A percentile compares a stretch with the other conserved stretches of the same genome.
These are phyloP conservation scores for Trichoderma lentiforme DNA, from an alignment of 2,329 filamentous ascomycete species.

Conservation along the genomic window DNA sequence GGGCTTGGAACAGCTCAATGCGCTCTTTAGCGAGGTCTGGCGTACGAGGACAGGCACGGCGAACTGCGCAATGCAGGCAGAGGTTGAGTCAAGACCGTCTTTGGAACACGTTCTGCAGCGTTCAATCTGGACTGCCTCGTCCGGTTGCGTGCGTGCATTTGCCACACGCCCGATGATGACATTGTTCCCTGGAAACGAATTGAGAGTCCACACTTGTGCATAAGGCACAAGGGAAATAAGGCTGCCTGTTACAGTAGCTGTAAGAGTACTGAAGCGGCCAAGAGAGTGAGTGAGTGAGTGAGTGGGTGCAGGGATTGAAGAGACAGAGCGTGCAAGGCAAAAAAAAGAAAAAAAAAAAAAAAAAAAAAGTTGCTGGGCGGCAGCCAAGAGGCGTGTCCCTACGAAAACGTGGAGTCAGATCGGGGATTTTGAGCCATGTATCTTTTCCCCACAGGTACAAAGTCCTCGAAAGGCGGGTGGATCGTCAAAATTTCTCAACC, in stretches of 20 bases:
- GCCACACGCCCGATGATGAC: conserved; percentile 10
- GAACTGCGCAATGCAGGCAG: neutral
- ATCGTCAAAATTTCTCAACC: conserved; percentile 18
- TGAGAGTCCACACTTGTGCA: conserved; percentile 15
- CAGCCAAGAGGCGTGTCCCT: conserved; percentile 12
- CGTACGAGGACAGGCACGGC: no score
- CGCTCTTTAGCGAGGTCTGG: neutral
- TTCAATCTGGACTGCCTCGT: neutral
- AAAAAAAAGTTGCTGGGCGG: neutral
- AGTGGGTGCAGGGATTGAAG: neutral
- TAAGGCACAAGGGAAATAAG: conserved; percentile 10
- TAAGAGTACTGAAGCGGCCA: neutral
- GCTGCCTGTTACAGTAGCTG: neutral
- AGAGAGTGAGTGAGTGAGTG: neutral
- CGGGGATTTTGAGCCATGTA: conserved; percentile 13
- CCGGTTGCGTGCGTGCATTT: neutral
- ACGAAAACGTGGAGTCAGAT: conserved; percentile 19
- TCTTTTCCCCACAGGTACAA: conserved; percentile 19
- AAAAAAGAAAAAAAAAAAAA: neutral
- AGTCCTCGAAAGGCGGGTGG: neutral
- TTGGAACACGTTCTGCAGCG: neutral
- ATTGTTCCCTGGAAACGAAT: neutral
- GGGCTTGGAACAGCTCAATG: conserved; percentile 8
- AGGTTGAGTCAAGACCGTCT: neutral
- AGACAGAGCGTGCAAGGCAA: neutral